A percentile compares a stretch with the other conserved stretches of the same genome.
These are phyloP conservation scores for Aspergillus viridinutans DNA, from an alignment of 2,329 filamentous ascomycete genomes.

Conservation along the genomic window DNA sequence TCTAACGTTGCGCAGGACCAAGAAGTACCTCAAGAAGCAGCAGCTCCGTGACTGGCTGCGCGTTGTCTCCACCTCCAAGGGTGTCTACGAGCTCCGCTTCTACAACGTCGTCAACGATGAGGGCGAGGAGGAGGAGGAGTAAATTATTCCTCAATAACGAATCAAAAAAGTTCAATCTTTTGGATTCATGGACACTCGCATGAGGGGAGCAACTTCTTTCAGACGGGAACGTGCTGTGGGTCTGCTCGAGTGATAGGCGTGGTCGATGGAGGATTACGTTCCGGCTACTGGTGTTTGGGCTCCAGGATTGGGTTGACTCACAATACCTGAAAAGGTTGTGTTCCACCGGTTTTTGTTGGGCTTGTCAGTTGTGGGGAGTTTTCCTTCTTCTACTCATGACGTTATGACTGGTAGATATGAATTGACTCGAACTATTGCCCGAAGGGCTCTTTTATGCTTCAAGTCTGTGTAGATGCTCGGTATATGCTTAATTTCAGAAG, in stretches of 20 bases:
- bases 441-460: neutral
- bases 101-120: constrained; percentile 99
- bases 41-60: constrained; percentile 99
- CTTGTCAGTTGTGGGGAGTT: constrained; percentile 5
- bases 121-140: constrained; percentile 97
- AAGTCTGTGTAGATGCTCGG: neutral
- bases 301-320: neutral
- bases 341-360: neutral
- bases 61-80: constrained; percentile 95
- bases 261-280: constrained; percentile 8
- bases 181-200: constrained; percentile 2
- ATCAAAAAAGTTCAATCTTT: constrained; percentile 12
- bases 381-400: constrained; percentile 24
- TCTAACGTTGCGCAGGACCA: constrained; percentile 61
- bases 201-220: constrained; percentile 8
- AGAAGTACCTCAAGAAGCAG: constrained; percentile 99
- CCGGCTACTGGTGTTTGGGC: neutral
- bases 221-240: constrained; percentile 6
- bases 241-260: constrained; percentile 10
- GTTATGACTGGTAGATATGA: constrained; percentile 30
- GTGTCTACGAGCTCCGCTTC: constrained; percentile 99
- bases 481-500: neutral
- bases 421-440: constrained; percentile 19
- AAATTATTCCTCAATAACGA: constrained; percentile 47
- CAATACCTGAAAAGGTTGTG: constrained; percentile 11